A percentile compares a stretch with the other conserved stretches of the same genome.
Conservation (phyloP, 2,329 filamentous ascomycete genomes). For the Stachybotrys chlorohalonatus region DNA sequence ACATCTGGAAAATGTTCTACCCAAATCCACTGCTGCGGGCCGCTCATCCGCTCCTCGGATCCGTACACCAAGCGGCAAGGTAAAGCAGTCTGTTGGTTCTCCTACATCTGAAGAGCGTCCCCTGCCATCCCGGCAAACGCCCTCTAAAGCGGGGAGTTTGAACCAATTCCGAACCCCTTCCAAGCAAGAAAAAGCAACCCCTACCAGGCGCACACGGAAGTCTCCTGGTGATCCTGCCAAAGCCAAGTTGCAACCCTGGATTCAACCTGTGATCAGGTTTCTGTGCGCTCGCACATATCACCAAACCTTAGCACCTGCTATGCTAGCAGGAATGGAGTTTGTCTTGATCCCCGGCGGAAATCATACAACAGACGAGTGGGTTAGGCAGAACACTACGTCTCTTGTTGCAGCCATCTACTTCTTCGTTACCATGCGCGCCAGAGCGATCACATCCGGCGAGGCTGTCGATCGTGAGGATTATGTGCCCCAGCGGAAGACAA, state of each 20-base stretch:
- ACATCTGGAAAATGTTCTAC: slow-evolving; percentile 68
- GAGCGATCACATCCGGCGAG: slow-evolving; percentile 27
- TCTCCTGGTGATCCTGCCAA: slow-evolving; percentile 25
- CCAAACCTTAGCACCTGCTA: slow-evolving; percentile 56
- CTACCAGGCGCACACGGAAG: slow-evolving; percentile 35
- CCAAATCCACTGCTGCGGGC: slow-evolving; percentile 25
- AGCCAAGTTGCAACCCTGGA: slow-evolving; percentile 50
- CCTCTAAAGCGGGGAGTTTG: slow-evolving; percentile 35
- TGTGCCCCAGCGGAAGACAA: slow-evolving; percentile 32
- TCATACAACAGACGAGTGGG: slow-evolving; percentile 38
- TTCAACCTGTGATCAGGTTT: slow-evolving; percentile 57
- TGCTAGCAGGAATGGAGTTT: slow-evolving; percentile 63
- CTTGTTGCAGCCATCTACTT: slow-evolving; percentile 53
- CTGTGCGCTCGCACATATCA: slow-evolving; percentile 53
- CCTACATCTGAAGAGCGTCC: slow-evolving; percentile 18
- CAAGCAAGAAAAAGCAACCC: slow-evolving; percentile 21
- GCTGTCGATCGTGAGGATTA: slow-evolving; percentile 34
- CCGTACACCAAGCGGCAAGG: slow-evolving; percentile 24
- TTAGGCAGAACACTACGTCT: slow-evolving; percentile 37
- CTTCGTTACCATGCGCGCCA: slow-evolving; percentile 45
- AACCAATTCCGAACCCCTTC: slow-evolving; percentile 30
- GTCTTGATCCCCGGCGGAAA: slow-evolving; percentile 35
- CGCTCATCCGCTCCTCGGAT: slow-evolving; percentile 17
- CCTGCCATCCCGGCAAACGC: slow-evolving; percentile 31
- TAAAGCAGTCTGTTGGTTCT: slow-evolving; percentile 14